Conservation (phyloP, 805 yeast species). For the Saccharomycopsis schoenii region DNA sequence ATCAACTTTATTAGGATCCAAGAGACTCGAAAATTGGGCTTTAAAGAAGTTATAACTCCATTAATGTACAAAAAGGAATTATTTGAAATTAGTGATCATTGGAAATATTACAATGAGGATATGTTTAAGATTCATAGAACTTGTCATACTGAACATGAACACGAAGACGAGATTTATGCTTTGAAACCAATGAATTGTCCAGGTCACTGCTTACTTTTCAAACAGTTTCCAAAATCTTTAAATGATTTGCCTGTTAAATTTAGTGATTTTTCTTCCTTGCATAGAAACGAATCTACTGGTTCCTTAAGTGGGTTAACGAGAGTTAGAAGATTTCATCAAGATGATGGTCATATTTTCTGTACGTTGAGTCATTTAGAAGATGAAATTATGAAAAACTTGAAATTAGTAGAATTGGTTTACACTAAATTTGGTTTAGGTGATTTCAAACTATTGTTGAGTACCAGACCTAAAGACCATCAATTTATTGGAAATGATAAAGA, state of each 20-base stretch:
- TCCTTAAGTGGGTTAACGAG: slow-evolving; percentile 88
- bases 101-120: slow-evolving; percentile 90
- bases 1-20: slow-evolving; percentile 78
- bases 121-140: slow-evolving; percentile 78
- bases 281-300: slow-evolving; percentile 91
- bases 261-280: slow-evolving; percentile 86
- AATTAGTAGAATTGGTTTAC: slow-evolving; percentile 68
- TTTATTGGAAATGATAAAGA: slow-evolving; percentile 67
- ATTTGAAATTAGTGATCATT: slow-evolving; percentile 92
- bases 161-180: slow-evolving; percentile 45
- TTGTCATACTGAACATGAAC: slow-evolving; percentile 20
- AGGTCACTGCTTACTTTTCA: slow-evolving; percentile 83
- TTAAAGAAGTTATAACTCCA: slow-evolving; percentile 89
- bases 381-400: slow-evolving; percentile 66
- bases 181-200: slow-evolving; percentile 95
- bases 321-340: slow-evolving; percentile 93
- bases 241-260: slow-evolving; percentile 78
- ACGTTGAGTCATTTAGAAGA: slow-evolving; percentile 59
- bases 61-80: slow-evolving; percentile 70
- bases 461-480: slow-evolving; percentile 62
- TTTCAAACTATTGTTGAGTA: slow-evolving; percentile 64
- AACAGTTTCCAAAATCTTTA: slow-evolving; percentile 66
- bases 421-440: slow-evolving; percentile 48
- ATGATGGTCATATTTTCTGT: slow-evolving; percentile 96
- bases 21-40: slow-evolving; percentile 62